phyloP scores from a whole-genome alignment of 495 filamentous ascomycete species.

The Jackrogersella multiformis region DNA sequence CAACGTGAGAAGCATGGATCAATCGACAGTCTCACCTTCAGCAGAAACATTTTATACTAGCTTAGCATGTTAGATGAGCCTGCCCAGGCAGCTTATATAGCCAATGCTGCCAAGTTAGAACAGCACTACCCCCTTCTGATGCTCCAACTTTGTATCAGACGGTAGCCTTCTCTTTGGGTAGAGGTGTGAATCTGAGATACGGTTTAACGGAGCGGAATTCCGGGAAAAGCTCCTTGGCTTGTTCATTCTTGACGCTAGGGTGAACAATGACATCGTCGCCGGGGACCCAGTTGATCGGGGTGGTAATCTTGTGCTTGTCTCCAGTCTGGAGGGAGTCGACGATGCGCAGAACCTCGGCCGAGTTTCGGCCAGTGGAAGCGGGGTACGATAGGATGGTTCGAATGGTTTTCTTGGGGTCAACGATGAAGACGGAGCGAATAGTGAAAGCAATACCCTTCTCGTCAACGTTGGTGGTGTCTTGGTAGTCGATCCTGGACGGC shows the following conservation, averaged over 20 bases:
- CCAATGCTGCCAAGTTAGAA: neutral
- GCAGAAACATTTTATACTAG: neutral
- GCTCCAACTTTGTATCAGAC: constrained; percentile 15
- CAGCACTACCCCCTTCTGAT: neutral
- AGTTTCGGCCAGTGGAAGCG: constrained; percentile 95
- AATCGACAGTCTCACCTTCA: neutral
- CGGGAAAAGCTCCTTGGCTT: constrained; percentile 91
- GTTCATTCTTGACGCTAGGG: constrained; percentile 83
- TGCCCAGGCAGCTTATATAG: neutral
- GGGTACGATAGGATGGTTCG: constrained; percentile 96
- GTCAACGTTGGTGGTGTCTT: constrained; percentile 84
- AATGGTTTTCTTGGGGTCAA: constrained; percentile 98
- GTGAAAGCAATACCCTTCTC: constrained; percentile 97
- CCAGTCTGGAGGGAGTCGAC: constrained; percentile 97
- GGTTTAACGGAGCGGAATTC: constrained; percentile 94
- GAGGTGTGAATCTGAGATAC: constrained; percentile 78
- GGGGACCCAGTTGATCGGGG: constrained; percentile 90
- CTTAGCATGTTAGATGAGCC: neutral
- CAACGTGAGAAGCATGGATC: neutral
- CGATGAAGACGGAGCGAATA: constrained; percentile 98
- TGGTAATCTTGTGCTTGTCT: constrained; percentile 95
- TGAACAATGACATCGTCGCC: constrained; percentile 96
- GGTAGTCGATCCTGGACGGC: constrained; percentile 76
- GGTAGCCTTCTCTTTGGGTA: constrained; percentile 61
- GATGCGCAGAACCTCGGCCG: constrained; percentile 93